Percentiles rank a stretch among this genome's conserved stretches.
Evolutionary conservation across 371 early-diverging fungal genomes (phyloP).

Genomic region (Neoconidiobolus thromboides): DNA sequence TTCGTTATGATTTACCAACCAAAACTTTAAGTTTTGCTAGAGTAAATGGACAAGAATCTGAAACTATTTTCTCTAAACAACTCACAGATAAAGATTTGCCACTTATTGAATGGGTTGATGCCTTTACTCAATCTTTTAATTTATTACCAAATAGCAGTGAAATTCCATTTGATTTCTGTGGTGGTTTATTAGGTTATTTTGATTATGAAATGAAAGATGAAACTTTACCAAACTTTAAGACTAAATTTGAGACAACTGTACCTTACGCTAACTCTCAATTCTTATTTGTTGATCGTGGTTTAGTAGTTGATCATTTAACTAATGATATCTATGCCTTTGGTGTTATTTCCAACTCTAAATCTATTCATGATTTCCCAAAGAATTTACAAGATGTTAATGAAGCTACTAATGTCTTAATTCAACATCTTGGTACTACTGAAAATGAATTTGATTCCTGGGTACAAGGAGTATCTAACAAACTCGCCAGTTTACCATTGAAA

Average conservation of each 20-base stretch:
- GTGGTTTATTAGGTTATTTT: slow-evolving; percentile 79
- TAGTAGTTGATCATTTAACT: slow-evolving; percentile 47
- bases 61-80: too few species aligned
- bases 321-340: neutral
- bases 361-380: neutral
- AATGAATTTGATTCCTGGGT: too few species aligned
- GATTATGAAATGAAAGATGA: slow-evolving; percentile 88
- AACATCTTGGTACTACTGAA: too few species aligned
- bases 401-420: too few species aligned
- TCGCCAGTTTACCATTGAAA: neutral
- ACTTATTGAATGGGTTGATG: neutral
- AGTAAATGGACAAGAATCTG: too few species aligned
- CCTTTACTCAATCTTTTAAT: too few species aligned
- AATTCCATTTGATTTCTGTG: slow-evolving; percentile 10
- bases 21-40: neutral
- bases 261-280: slow-evolving; percentile 52
- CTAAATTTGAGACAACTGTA: slow-evolving; percentile 6
- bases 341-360: neutral
- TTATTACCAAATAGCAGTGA: neutral
- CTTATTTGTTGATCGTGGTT: slow-evolving; percentile 56
- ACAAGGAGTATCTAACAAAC: too few species aligned
- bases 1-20: neutral
- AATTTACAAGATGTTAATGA: neutral
- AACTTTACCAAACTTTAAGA: slow-evolving; percentile 25
- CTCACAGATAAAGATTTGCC: neutral